These are phyloP conservation scores for Tripterygium wilfordii DNA, from an alignment of 177 flowering plant genomes.

Conservation along the genomic window DNA sequence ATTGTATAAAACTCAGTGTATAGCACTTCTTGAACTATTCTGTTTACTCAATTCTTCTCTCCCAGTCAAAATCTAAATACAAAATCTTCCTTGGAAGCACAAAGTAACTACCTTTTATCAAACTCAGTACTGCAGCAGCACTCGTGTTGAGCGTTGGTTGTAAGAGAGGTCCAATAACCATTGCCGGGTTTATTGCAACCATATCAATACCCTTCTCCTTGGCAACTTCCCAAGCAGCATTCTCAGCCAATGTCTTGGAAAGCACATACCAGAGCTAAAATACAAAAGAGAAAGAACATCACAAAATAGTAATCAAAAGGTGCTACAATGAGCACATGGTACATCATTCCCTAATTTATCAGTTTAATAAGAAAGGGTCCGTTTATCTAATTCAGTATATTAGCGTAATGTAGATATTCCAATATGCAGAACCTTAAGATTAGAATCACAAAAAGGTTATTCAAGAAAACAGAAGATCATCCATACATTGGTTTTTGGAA, in stretches of 20 bases:
- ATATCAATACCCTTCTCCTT: constrained; percentile 64
- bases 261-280: constrained; percentile 65
- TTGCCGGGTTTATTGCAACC: constrained; percentile 69
- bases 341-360: too few relatives aligned
- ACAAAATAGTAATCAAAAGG: background rate
- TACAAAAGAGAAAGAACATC: background rate
- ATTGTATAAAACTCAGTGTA: too few relatives aligned
- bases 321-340: background rate
- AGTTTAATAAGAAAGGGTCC: too few relatives aligned
- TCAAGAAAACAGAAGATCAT: too few relatives aligned
- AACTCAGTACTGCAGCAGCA: constrained; percentile 43
- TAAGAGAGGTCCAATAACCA: constrained; percentile 80
- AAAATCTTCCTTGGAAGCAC: background rate
- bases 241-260: constrained; percentile 90
- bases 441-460: too few relatives aligned
- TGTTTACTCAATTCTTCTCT: too few relatives aligned
- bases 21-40: too few relatives aligned
- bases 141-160: constrained; percentile 82
- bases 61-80: too few relatives aligned
- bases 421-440: too few relatives aligned
- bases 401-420: too few relatives aligned
- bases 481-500: too few relatives aligned
- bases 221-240: constrained; percentile 79
- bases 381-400: too few relatives aligned
- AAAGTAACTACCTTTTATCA: constrained; percentile 47